Percentiles rank a stretch among this genome's conserved stretches.
Conservation (phyloP, 208 protist species). For the Trypanosoma caninum region DNA sequence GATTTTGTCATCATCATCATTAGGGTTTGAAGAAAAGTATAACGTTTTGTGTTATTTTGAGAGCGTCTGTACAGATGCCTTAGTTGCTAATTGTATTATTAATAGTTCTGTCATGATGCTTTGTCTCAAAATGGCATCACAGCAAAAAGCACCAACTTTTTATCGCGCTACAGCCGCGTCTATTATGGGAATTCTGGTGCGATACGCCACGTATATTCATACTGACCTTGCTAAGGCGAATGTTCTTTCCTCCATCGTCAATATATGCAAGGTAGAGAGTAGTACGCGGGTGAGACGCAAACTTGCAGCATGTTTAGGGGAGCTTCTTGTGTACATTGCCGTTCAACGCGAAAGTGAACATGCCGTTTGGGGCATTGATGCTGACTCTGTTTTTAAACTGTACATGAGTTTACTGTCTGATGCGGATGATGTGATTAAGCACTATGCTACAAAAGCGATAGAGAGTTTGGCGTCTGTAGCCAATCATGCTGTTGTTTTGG, state of each 20-base stretch:
- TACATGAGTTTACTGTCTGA: constrained; percentile 53
- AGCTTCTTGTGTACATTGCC: constrained; percentile 90
- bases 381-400: constrained; percentile 30
- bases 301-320: constrained; percentile 77
- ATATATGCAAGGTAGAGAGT: constrained; percentile 47
- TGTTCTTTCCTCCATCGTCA: constrained; percentile 58
- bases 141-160: constrained; percentile 37
- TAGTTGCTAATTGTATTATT: constrained; percentile 81
- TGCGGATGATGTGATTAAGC: constrained; percentile 76
- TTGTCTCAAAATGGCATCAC: constrained; percentile 69
- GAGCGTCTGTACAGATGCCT: constrained; percentile 59
- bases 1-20: constrained; percentile 27
- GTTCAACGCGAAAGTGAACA: constrained; percentile 67
- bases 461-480: constrained; percentile 85
- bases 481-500: constrained; percentile 42
- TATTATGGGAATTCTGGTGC: constrained; percentile 86
- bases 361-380: constrained; percentile 50
- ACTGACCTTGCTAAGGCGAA: constrained; percentile 53
- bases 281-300: constrained; percentile 65
- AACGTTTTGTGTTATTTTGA: constrained; percentile 91
- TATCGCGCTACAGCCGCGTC: constrained; percentile 63
- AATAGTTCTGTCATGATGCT: constrained; percentile 91
- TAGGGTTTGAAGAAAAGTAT: constrained; percentile 38
- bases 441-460: constrained; percentile 88
- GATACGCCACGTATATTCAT: constrained; percentile 83